Evolutionary conservation across 345 rosid species (phyloP), one percentile per base, ranked within the genome.

Genomic region (Ailanthus altissimus): DNA sequence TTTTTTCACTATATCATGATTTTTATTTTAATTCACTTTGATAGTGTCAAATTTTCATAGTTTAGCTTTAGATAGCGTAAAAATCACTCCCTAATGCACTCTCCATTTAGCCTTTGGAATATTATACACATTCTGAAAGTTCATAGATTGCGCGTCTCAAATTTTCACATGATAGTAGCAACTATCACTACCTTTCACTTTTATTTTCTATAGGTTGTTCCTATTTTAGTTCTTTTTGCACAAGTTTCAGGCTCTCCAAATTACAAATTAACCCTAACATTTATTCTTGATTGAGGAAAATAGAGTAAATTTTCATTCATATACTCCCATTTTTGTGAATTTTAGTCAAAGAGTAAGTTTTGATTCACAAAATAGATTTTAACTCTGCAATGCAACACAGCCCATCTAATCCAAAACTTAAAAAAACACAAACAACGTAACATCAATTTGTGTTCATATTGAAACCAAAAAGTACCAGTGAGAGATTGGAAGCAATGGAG

Each of bases 401-500:
- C 61, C 60, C 26, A 70, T 70, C 7, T 38, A n/a, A 57, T 72
- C 25, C 4, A 8, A 21, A 58, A 28, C 15, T 18, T 2, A 38
- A 7, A 46, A 11, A 42, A 25, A 76, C 40, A 18, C 59, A 8
- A 36, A 14, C 1, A 23, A 45, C 18, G 12, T 49, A 56, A 26
- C 12, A 46, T 23, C 60, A 56, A 56, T 20, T 53, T n/a, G 21
- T n/a, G 47, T 21, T 49, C 36, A 3, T 28, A 23, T 57, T 26
- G 26, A 49, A 13, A n/a, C 2, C 18, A 54, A 65, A 68, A 16
- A 42, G 10, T 75, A 93, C 98, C 99, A 11, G 98, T 94, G 25
- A 95, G 93, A 56, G 99, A 90, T 45, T 96, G 99, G 83, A 96
- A 93, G 77, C 99, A 96, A 79, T 93, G 93, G 77, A 93, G 97